phyloP scores from a whole-genome alignment of 148 eudicot species.

The Talinum fruticosum region DNA sequence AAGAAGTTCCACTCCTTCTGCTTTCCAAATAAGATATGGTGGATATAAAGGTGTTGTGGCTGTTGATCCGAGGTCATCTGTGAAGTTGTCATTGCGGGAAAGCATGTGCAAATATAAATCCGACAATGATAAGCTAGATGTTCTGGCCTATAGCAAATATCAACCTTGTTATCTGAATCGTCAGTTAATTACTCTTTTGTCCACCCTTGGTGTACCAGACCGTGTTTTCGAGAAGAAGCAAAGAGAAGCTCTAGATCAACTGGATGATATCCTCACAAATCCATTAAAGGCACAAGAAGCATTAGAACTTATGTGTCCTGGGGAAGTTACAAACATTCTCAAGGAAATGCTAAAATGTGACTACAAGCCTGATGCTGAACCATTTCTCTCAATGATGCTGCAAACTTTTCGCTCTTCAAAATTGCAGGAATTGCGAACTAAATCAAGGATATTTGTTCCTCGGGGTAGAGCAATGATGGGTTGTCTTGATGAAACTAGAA shows the following conservation, averaged over 20 bases:
- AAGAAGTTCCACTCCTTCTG: slow-evolving; percentile 53
- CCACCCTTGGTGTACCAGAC: slow-evolving; percentile 78
- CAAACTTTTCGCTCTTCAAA: slow-evolving; percentile 66
- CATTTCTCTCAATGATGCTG: slow-evolving; percentile 74
- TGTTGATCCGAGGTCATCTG: slow-evolving; percentile 57
- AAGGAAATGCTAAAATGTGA: slow-evolving; percentile 68
- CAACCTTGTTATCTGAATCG: slow-evolving; percentile 87
- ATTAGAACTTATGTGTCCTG: slow-evolving; percentile 71
- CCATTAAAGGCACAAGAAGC: slow-evolving; percentile 73
- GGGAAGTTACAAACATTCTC: slow-evolving; percentile 57
- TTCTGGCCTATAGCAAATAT: slow-evolving; percentile 73
- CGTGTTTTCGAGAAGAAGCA: slow-evolving; percentile 69
- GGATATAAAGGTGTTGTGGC: slow-evolving; percentile 96
- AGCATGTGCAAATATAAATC: slow-evolving; percentile 84
- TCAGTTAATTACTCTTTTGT: slow-evolving; percentile 71
- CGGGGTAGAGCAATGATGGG: slow-evolving; percentile 71
- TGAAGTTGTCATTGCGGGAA: slow-evolving; percentile 59
- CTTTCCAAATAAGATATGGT: slow-evolving; percentile 85
- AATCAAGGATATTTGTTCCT: slow-evolving; percentile 55
- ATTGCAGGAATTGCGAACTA: slow-evolving; percentile 55
- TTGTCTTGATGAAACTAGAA: slow-evolving; percentile 61
- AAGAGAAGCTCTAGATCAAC: slow-evolving; percentile 55
- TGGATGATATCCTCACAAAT: slow-evolving; percentile 61
- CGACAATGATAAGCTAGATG: slow-evolving; percentile 56
- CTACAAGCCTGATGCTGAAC: slow-evolving; percentile 67